Percentiles rank a stretch among this genome's conserved stretches.
Evolutionary conservation across 2,329 filamentous ascomycete genomes (phyloP).

Genomic region (Bimuria novae-zelandiae): DNA sequence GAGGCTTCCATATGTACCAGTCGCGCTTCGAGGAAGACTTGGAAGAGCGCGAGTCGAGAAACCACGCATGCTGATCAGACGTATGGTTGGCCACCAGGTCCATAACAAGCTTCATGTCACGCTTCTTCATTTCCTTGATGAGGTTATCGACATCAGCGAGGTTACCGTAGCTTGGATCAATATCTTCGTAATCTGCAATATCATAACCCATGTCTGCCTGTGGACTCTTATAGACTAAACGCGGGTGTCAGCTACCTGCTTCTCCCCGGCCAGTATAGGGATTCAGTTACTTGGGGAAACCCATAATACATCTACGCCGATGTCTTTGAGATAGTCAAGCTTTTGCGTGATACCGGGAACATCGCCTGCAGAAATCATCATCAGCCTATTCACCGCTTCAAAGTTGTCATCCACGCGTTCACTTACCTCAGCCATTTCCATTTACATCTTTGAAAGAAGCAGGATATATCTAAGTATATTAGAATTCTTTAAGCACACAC

Average conservation of each 20-base stretch:
- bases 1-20: constrained; percentile 61
- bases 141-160: constrained; percentile 47
- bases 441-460: constrained; percentile 64
- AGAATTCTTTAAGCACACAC: constrained; percentile 13
- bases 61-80: constrained; percentile 58
- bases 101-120: constrained; percentile 47
- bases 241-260: background rate
- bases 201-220: constrained; percentile 51
- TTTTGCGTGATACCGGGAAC: constrained; percentile 61
- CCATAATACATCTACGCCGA: constrained; percentile 49
- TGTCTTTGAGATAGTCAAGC: constrained; percentile 59
- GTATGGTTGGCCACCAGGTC: constrained; percentile 51
- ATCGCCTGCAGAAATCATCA: constrained; percentile 37
- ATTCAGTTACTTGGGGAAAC: constrained; percentile 46
- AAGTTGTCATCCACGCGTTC: background rate
- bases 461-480: constrained; percentile 55
- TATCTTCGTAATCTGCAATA: constrained; percentile 48
- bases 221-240: constrained; percentile 50
- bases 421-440: constrained; percentile 57
- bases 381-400: background rate
- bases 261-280: background rate
- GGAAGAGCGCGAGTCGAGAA: constrained; percentile 58
- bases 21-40: constrained; percentile 54
- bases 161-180: constrained; percentile 46
- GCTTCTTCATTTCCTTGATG: constrained; percentile 42